A percentile compares a stretch with the other conserved stretches of the same genome.
Evolutionary conservation across 805 yeast genomes (phyloP).

Genomic region (Myxozyma mucilagina): DNA sequence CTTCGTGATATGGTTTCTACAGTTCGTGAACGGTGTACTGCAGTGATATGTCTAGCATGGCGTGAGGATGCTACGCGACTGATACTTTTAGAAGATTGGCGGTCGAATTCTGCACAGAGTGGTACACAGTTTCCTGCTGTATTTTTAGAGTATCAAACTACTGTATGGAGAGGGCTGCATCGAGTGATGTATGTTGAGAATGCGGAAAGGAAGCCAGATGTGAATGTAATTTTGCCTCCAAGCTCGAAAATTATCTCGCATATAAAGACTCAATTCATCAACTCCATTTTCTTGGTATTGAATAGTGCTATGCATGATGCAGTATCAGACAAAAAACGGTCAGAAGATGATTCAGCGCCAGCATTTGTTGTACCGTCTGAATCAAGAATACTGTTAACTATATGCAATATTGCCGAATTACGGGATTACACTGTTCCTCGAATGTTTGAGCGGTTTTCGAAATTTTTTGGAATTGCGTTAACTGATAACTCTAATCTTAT

Average conservation of each 20-base stretch:
- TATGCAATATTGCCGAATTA: slow-evolving; percentile 56
- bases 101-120: slow-evolving; percentile 24
- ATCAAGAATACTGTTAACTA: slow-evolving; percentile 51
- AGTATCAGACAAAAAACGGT: slow-evolving; percentile 19
- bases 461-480: slow-evolving; percentile 50
- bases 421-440: slow-evolving; percentile 50
- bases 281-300: slow-evolving; percentile 41
- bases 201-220: slow-evolving; percentile 24
- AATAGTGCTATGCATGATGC: slow-evolving; percentile 38
- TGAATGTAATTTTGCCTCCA: slow-evolving; percentile 40
- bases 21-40: slow-evolving; percentile 48
- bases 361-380: slow-evolving; percentile 46
- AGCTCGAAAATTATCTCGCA: slow-evolving; percentile 38
- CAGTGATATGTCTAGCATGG: slow-evolving; percentile 54
- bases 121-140: slow-evolving; percentile 46
- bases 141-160: slow-evolving; percentile 44
- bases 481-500: slow-evolving; percentile 49
- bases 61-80: slow-evolving; percentile 49
- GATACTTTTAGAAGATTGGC: slow-evolving; percentile 47
- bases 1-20: slow-evolving; percentile 43
- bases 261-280: slow-evolving; percentile 42
- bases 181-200: slow-evolving; percentile 28
- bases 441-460: slow-evolving; percentile 52
- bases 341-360: background rate
- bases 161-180: slow-evolving; percentile 40